Percentiles rank a stretch among this genome's conserved stretches.
These are phyloP conservation scores for Pichia nanzhaoensis DNA, from an alignment of 805 yeast genomes.

Conservation along the genomic window DNA sequence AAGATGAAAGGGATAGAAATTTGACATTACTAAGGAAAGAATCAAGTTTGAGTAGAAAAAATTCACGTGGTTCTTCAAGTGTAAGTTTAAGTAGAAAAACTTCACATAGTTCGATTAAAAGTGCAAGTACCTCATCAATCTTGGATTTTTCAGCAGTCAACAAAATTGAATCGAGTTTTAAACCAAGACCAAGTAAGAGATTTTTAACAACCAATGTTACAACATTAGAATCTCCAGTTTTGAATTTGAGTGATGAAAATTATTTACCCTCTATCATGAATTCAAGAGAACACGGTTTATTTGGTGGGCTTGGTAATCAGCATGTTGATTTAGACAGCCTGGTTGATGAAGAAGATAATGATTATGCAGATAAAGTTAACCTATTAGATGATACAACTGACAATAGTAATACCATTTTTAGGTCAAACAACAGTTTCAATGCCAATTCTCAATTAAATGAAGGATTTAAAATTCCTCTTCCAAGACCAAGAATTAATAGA, in stretches of 20 bases:
- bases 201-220: background rate
- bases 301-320: conserved; percentile 24
- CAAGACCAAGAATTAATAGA: conserved; percentile 6
- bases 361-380: conserved; percentile 4
- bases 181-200: conserved; percentile 9
- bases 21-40: conserved; percentile 34
- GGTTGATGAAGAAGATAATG: conserved; percentile 16
- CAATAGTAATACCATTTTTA: background rate
- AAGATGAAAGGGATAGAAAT: conserved; percentile 39
- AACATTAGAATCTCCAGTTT: background rate
- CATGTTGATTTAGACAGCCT: conserved; percentile 21
- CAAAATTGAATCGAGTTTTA: conserved; percentile 8
- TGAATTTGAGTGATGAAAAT: background rate
- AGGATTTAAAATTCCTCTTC: conserved; percentile 12
- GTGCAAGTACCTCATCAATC: conserved; percentile 17
- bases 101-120: conserved; percentile 13
- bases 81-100: conserved; percentile 13
- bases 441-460: background rate
- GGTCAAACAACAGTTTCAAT: background rate
- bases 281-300: conserved; percentile 14
- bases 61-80: conserved; percentile 16
- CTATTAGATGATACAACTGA: conserved; percentile 1
- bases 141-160: conserved; percentile 22
- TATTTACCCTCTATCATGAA: background rate
- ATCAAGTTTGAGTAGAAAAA: conserved; percentile 26